Conservation (phyloP, 495 filamentous ascomycete species). For the Annulohypoxylon bovei region DNA sequence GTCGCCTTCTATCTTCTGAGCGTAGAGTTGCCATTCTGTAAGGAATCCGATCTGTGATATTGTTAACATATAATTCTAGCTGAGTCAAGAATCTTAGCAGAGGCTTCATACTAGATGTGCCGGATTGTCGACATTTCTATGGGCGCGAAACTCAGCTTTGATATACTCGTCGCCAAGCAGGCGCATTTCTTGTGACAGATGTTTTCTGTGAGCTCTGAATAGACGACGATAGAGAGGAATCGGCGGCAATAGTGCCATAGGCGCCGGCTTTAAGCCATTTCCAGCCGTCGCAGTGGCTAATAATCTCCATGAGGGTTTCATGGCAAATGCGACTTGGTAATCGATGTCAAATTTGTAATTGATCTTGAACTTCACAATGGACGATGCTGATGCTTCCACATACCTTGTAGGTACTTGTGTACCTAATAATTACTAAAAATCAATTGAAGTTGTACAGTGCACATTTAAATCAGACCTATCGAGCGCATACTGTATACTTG, state of each 20-base stretch:
- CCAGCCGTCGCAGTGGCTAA: constrained; percentile 46
- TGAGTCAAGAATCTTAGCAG: no score
- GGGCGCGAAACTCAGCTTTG: constrained; percentile 88
- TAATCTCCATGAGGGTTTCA: constrained; percentile 44
- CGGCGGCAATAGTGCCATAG: constrained; percentile 85
- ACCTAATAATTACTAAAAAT: neutral
- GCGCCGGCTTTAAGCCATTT: constrained; percentile 59
- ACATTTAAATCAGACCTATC: neutral
- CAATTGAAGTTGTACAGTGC: neutral
- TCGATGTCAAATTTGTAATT: neutral
- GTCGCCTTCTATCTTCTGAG: constrained; percentile 87
- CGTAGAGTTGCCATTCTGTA: constrained; percentile 95
- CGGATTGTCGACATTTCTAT: constrained; percentile 86
- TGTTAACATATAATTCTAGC: neutral
- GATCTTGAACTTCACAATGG: neutral
- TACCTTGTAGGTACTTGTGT: neutral
- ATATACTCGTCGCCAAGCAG: constrained; percentile 90
- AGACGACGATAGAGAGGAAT: constrained; percentile 89
- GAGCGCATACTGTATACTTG: neutral
- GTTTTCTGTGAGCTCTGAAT: constrained; percentile 83
- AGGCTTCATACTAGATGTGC: constrained; percentile 78
- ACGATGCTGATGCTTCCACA: no score
- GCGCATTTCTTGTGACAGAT: constrained; percentile 77
- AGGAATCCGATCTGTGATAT: constrained; percentile 83
- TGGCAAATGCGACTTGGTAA: constrained; percentile 20